phyloP scores from a whole-genome alignment of 1,139 yeast species.

The Magnusiomyces magnusii region DNA sequence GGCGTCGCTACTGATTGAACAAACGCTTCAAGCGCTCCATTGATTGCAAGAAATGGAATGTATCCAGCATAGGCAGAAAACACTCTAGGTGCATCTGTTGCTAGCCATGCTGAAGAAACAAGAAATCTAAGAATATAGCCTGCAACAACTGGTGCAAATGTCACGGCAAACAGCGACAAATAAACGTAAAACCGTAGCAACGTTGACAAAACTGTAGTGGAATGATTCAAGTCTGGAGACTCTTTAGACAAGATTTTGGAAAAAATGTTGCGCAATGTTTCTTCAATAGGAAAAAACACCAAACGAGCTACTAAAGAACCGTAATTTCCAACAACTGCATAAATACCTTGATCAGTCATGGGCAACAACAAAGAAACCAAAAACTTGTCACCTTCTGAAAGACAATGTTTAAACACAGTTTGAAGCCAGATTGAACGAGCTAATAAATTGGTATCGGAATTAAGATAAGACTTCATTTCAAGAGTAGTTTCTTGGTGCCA shows the following conservation, averaged over 20 bases:
- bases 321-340: constrained; percentile 76
- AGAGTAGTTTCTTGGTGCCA: not conserved
- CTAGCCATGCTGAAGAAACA: constrained; percentile 51
- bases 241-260: constrained; percentile 41
- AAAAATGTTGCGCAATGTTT: constrained; percentile 65
- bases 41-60: constrained; percentile 77
- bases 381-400: constrained; percentile 88
- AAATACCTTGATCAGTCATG: constrained; percentile 82
- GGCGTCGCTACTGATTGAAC: constrained; percentile 74
- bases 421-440: constrained; percentile 56
- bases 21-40: constrained; percentile 85
- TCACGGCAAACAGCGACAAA: constrained; percentile 42
- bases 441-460: constrained; percentile 26
- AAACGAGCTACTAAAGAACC: constrained; percentile 85
- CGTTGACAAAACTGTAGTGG: constrained; percentile 42
- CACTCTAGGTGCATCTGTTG: constrained; percentile 46
- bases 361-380: constrained; percentile 64
- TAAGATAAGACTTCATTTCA: constrained; percentile 22
- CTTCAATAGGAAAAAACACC: constrained; percentile 84
- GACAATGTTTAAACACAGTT: constrained; percentile 71
- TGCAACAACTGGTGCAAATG: constrained; percentile 55
- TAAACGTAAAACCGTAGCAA: constrained; percentile 47
- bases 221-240: constrained; percentile 19
- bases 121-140: constrained; percentile 40
- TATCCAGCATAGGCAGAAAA: constrained; percentile 69